phyloP scores from a whole-genome alignment of 768 basidiomycete species.

The Trametes sanguinea region DNA sequence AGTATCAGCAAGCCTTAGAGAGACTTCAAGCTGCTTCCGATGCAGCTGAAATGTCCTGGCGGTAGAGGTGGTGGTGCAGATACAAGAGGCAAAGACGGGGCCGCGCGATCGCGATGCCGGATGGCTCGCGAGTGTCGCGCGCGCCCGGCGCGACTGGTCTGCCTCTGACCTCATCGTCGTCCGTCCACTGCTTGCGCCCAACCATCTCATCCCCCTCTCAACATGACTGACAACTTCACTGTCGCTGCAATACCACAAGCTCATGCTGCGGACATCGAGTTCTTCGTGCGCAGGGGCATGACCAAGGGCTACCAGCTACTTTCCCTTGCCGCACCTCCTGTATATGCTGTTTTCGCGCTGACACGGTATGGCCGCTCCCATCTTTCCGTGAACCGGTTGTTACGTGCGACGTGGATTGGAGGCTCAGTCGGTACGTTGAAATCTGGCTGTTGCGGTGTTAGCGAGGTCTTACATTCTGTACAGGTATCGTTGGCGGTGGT shows the following conservation, averaged over 20 bases:
- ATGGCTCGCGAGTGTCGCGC: neutral
- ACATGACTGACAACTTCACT: constrained; percentile 30
- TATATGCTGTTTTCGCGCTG: constrained; percentile 56
- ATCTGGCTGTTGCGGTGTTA: neutral
- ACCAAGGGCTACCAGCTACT: constrained; percentile 66
- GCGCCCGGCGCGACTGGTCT: neutral
- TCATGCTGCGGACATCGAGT: constrained; percentile 60
- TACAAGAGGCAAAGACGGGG: neutral
- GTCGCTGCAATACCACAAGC: constrained; percentile 30
- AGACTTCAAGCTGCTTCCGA: too few relatives aligned
- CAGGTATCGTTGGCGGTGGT: constrained; percentile 55
- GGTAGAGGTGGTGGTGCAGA: neutral
- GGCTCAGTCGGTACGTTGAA: constrained; percentile 54
- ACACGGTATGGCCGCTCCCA: constrained; percentile 55
- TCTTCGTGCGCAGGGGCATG: constrained; percentile 66
- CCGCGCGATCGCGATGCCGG: neutral
- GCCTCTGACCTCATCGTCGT: constrained; percentile 13
- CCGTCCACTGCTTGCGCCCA: neutral
- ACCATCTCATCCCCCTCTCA: neutral
- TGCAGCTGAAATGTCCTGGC: neutral
- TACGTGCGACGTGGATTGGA: constrained; percentile 75
- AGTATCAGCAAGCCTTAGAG: too few relatives aligned
- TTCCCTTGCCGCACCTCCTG: constrained; percentile 63
- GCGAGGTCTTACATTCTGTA: neutral
- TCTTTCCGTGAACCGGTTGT: constrained; percentile 59